phyloP scores from a whole-genome alignment of 768 basidiomycete genomes.

The Favolaschia claudopus region DNA sequence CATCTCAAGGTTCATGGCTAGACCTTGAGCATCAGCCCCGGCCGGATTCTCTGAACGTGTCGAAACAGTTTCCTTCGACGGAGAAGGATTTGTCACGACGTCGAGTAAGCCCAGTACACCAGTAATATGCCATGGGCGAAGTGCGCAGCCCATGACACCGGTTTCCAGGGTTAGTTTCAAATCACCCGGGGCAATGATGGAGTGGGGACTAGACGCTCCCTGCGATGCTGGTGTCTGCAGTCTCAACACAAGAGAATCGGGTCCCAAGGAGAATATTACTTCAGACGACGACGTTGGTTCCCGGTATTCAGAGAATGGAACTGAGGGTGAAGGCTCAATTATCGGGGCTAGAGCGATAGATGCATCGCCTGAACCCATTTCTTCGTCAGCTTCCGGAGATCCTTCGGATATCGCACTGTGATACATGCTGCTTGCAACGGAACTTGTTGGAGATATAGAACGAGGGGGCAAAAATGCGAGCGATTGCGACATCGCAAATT shows the following conservation, averaged over 20 bases:
- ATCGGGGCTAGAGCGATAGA: slow-evolving; percentile 1
- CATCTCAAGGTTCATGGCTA: slow-evolving; percentile 43
- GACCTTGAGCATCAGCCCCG: slow-evolving; percentile 27
- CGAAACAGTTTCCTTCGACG: slow-evolving; percentile 24
- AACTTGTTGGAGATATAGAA: slow-evolving; percentile 51
- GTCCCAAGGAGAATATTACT: slow-evolving; percentile 65
- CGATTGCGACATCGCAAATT: slow-evolving; percentile 79
- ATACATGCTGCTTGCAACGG: slow-evolving; percentile 75
- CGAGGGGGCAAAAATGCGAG: slow-evolving; percentile 65
- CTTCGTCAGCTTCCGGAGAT: slow-evolving; percentile 20
- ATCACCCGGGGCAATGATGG: slow-evolving; percentile 34
- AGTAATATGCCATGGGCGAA: slow-evolving; percentile 65
- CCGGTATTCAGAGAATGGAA: too few species aligned
- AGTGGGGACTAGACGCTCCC: slow-evolving; percentile 6
- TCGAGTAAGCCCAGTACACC: slow-evolving; percentile 53
- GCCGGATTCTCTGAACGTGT: slow-evolving; percentile 27
- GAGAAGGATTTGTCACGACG: slow-evolving; percentile 31
- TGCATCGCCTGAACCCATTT: slow-evolving; percentile 2
- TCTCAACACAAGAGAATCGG: slow-evolving; percentile 65
- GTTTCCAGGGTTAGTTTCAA: slow-evolving; percentile 50
- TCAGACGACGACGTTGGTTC: slow-evolving; percentile 42
- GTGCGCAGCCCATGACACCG: slow-evolving; percentile 62
- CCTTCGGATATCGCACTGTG: slow-evolving; percentile 69
- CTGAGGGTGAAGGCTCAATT: slow-evolving; percentile 12
- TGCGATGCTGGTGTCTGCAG: slow-evolving; percentile 48